Evolutionary conservation across 2,329 filamentous ascomycete species (phyloP).

Genomic region (Penicillium occitanis): DNA sequence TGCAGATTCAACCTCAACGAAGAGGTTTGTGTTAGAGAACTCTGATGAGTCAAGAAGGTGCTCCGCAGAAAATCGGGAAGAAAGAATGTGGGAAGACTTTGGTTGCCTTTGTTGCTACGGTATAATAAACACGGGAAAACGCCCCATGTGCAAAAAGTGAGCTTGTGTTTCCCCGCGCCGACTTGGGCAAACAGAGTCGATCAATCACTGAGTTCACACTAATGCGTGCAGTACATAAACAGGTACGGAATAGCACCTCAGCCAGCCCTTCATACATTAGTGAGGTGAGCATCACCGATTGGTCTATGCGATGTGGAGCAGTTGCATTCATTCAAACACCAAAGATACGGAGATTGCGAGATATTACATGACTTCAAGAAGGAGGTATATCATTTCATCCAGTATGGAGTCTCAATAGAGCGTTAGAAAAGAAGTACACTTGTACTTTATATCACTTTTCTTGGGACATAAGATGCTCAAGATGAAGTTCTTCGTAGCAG

Average conservation of each 20-base stretch:
- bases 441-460: too few relatives aligned
- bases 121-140: not conserved
- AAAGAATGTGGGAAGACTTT: not conserved
- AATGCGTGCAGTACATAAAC: not conserved
- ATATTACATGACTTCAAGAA: too few relatives aligned
- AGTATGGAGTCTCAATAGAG: not conserved
- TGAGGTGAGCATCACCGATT: not conserved
- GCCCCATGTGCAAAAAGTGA: not conserved
- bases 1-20: not conserved
- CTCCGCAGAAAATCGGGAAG: not conserved
- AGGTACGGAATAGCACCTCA: not conserved
- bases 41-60: not conserved
- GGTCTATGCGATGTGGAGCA: not conserved
- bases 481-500: not conserved
- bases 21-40: not conserved
- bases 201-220: not conserved
- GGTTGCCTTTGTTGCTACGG: not conserved
- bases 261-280: not conserved
- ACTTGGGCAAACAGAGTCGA: not conserved
- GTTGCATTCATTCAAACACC: not conserved
- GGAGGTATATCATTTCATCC: not conserved
- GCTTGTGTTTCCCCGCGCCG: not conserved
- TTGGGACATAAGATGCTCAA: not conserved
- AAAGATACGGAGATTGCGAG: not conserved
- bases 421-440: not conserved